Evolutionary conservation across 352 stramenopile genomes (phyloP).

Genomic region (Phytophthora gonapodyides): DNA sequence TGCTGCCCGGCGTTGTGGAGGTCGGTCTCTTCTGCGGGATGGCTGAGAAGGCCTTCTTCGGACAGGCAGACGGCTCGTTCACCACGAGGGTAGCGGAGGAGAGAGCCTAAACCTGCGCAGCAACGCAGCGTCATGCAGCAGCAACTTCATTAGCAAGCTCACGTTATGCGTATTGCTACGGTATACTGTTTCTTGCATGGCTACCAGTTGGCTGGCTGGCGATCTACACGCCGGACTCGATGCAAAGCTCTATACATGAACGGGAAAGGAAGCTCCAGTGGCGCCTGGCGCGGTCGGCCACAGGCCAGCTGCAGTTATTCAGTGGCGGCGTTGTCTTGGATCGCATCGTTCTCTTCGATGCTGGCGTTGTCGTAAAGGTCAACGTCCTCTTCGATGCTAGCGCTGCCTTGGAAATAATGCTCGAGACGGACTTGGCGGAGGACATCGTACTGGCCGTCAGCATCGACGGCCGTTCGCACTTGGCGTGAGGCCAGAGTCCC

Average conservation of each 20-base stretch:
- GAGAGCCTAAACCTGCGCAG: constrained; percentile 18
- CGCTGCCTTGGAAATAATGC: constrained; percentile 57
- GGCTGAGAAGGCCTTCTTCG: constrained; percentile 89
- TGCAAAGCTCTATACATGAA: constrained; percentile 43
- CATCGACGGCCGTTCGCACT: constrained; percentile 73
- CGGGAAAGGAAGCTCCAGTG: no score
- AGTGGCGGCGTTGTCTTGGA: no score
- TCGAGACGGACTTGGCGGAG: constrained; percentile 75
- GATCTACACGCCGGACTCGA: constrained; percentile 19
- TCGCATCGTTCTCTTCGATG: no score
- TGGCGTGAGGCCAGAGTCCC: constrained; percentile 62
- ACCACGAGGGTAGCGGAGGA: constrained; percentile 56
- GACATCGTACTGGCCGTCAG: constrained; percentile 77
- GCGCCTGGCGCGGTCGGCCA: no score
- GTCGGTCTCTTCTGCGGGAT: constrained; percentile 91
- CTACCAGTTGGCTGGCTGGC: not conserved
- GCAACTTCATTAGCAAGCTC: constrained; percentile 18
- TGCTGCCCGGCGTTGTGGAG: constrained; percentile 88
- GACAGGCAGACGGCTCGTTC: constrained; percentile 81
- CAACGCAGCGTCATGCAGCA: constrained; percentile 15
- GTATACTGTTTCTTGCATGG: constrained; percentile 18
- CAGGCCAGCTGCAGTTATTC: no score
- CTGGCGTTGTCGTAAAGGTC: no score
- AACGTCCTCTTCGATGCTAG: constrained; percentile 17
- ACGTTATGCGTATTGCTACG: constrained; percentile 7